These are phyloP conservation scores for Kondoa subrosea DNA, from an alignment of 768 basidiomycete genomes.

Conservation along the genomic window DNA sequence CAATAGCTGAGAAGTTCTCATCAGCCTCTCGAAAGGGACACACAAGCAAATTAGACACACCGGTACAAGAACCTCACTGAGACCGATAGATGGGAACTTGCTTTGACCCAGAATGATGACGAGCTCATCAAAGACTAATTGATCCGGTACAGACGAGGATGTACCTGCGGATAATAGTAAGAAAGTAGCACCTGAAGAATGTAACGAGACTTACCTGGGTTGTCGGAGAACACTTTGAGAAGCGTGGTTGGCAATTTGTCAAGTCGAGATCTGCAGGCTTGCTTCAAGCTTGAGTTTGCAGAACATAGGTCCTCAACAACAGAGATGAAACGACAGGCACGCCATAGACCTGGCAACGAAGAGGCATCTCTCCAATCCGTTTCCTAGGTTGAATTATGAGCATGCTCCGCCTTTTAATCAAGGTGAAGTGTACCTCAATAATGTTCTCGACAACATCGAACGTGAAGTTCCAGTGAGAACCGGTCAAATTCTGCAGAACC, in stretches of 20 bases:
- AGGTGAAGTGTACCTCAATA: slow-evolving; percentile 47
- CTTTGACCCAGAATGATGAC: slow-evolving; percentile 30
- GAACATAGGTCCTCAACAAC: slow-evolving; percentile 51
- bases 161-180: background rate
- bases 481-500: slow-evolving; percentile 68
- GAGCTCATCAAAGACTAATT: slow-evolving; percentile 33
- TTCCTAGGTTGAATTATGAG: slow-evolving; percentile 33
- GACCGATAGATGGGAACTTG: background rate
- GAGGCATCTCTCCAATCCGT: slow-evolving; percentile 44
- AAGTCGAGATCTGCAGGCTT: slow-evolving; percentile 49
- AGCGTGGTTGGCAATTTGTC: slow-evolving; percentile 37
- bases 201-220: slow-evolving; percentile 26
- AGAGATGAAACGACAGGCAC: slow-evolving; percentile 52
- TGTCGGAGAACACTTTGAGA: slow-evolving; percentile 46
- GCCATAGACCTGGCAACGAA: slow-evolving; percentile 48
- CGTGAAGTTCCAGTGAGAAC: slow-evolving; percentile 80
- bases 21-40: background rate
- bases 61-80: background rate
- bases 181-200: background rate
- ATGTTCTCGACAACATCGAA: slow-evolving; percentile 77
- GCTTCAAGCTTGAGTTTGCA: slow-evolving; percentile 57
- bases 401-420: background rate
- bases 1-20: slow-evolving; percentile 45
- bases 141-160: background rate
- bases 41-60: background rate